phyloP scores from a whole-genome alignment of 1,284 basidiomycete species.

The Cutaneotrichosporon dermatis region DNA sequence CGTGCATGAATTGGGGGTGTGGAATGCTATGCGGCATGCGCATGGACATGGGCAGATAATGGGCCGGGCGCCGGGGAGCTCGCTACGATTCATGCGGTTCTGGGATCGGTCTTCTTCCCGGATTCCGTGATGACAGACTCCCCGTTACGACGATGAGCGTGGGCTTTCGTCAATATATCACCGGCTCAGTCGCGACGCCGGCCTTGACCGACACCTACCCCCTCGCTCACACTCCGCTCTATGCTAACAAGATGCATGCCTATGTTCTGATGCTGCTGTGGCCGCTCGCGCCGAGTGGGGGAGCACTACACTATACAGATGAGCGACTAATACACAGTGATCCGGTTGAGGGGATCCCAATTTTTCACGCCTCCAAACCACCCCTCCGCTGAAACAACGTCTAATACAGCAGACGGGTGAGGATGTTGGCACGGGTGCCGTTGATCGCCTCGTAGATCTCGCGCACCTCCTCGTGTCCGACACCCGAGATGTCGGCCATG shows the following conservation, averaged over 20 bases:
- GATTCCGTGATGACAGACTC: no score
- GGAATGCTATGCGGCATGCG: no score
- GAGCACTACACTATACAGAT: slow-evolving; percentile 7
- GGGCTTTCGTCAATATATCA: no score
- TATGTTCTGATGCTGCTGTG: neutral
- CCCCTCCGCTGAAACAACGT: neutral
- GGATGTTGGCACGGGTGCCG: slow-evolving; percentile 75
- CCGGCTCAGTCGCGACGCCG: no score
- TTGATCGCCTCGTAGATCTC: slow-evolving; percentile 78
- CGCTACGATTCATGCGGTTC: no score
- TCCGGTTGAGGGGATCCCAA: slow-evolving; percentile 13
- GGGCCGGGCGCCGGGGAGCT: no score
- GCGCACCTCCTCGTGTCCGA: slow-evolving; percentile 75
- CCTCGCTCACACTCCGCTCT: neutral
- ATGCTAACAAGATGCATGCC: slow-evolving; percentile 3
- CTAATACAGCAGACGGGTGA: slow-evolving; percentile 69
- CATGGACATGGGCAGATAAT: no score
- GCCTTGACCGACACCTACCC: no score
- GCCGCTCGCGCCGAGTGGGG: slow-evolving; percentile 5
- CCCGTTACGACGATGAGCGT: no score
- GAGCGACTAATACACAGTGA: slow-evolving; percentile 4
- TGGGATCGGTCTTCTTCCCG: no score
- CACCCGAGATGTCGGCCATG: slow-evolving; percentile 91
- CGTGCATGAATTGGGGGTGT: no score
- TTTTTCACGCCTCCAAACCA: neutral